Base-by-base conservation (phyloP, 371 early-diverging fungal genomes). In the Smittium culicis region DNA sequence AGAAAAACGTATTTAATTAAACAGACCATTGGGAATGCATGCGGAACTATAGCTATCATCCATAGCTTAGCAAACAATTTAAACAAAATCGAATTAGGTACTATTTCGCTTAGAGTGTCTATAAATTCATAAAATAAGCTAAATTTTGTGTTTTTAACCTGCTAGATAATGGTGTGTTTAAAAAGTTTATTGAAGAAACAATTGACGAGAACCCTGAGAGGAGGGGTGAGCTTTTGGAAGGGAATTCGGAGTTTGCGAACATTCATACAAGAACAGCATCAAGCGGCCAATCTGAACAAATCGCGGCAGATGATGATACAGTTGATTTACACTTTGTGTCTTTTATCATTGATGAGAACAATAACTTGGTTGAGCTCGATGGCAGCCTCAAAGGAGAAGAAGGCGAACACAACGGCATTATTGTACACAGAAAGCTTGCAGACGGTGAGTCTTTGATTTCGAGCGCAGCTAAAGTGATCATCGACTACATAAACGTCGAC, bases 11-110 rank as follows among this genome's bases (percentile, higher is more conserved):
- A 65, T 14, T 94, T 89, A 68, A 85, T 87, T 67, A 82, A 81
- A 31, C 95, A 96, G 75, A 93, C 93, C 1, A 94, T 95, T 58
- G 73, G 79, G 57, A 95, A 96, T 73, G 95, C 96, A 1, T 96
- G 97, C 69, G 92, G 92, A 29, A 88, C 91, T 60, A 89, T 90
- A 76, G 91, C 87, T 0, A 78, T 91, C 3, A 71, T 91, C 32
- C 92, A 89, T 69, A 82, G 88, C 0, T 70, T 90, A 28, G 83
- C 82, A 54, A 89, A 84, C 70, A 86, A 81, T 69, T 79, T 64
- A 30, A 60, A 80, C 29, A 34, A 54, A 1, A 65, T 84, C 35
- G 68, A 71, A 25, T 75, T 82, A 71, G 72, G 69, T 61, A 62
- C 3, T 14, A 28, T 25, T 24, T n/a, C n/a, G n/a, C n/a, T 54